Conservation (phyloP, 2,329 filamentous ascomycete species). For the Neonectria faginata region DNA sequence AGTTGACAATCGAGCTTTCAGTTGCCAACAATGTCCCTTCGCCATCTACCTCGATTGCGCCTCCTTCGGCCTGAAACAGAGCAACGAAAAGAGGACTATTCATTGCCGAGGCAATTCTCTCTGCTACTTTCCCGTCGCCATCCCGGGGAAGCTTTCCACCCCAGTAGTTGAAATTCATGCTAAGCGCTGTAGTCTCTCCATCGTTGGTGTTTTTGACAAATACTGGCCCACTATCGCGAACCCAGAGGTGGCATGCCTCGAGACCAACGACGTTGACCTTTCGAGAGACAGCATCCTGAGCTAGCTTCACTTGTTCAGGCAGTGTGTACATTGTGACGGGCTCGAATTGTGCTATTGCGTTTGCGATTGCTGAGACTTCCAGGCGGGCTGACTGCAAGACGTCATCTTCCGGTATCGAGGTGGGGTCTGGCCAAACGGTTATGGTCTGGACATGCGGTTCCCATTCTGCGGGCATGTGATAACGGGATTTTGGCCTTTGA, state of each 20-base stretch:
- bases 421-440: constrained; percentile 29
- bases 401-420: constrained; percentile 14
- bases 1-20: constrained; percentile 47
- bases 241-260: constrained; percentile 42
- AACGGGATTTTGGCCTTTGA: neutral
- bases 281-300: constrained; percentile 15
- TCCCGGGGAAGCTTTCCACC: constrained; percentile 35
- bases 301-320: constrained; percentile 8
- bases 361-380: constrained; percentile 44
- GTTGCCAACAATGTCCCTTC: constrained; percentile 46
- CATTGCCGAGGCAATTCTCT: constrained; percentile 13
- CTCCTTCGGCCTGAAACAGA: constrained; percentile 39
- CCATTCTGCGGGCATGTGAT: constrained; percentile 36
- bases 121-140: constrained; percentile 30
- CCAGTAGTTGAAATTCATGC: constrained; percentile 48
- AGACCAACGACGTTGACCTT: constrained; percentile 22
- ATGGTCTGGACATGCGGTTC: constrained; percentile 27
- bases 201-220: constrained; percentile 30
- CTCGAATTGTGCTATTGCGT: constrained; percentile 43
- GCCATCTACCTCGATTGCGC: constrained; percentile 46
- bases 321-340: constrained; percentile 41
- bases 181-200: constrained; percentile 32
- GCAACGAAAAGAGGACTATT: constrained; percentile 24
- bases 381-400: constrained; percentile 13
- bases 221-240: constrained; percentile 45